Evolutionary conservation across 495 filamentous ascomycete genomes (phyloP).

Genomic region (Neurospora sp.): DNA sequence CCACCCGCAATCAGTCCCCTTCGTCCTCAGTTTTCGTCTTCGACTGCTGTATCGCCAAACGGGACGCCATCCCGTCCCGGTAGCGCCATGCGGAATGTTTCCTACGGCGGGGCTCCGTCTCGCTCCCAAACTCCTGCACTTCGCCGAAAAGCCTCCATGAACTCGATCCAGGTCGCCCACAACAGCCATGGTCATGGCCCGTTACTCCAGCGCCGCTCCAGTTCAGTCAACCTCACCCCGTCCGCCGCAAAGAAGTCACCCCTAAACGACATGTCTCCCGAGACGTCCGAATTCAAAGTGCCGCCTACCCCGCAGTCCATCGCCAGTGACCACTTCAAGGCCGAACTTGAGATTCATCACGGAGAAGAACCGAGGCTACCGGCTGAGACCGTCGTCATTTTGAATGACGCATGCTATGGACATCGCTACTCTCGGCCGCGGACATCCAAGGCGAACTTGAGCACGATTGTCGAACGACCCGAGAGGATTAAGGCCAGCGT

Average conservation of each 20-base stretch:
- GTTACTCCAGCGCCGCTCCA: slow-evolving; percentile 38
- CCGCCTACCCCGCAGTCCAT: slow-evolving; percentile 54
- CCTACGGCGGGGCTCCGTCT: slow-evolving; percentile 33
- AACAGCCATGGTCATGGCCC: slow-evolving; percentile 10
- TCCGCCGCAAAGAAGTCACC: slow-evolving; percentile 28
- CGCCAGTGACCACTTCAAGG: slow-evolving; percentile 57
- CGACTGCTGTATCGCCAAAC: slow-evolving; percentile 16
- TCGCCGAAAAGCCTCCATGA: slow-evolving; percentile 44
- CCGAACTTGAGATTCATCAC: slow-evolving; percentile 57
- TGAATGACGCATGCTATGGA: slow-evolving; percentile 90
- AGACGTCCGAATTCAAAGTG: slow-evolving; percentile 28
- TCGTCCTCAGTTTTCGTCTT: background rate
- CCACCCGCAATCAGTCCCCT: slow-evolving; percentile 11
- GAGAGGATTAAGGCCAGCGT: slow-evolving; percentile 82
- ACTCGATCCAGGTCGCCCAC: slow-evolving; percentile 40
- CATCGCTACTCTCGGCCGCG: slow-evolving; percentile 82
- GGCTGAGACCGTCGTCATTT: slow-evolving; percentile 65
- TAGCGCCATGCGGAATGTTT: slow-evolving; percentile 37
- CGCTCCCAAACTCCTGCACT: slow-evolving; percentile 40
- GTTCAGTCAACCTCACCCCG: slow-evolving; percentile 38
- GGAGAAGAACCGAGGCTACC: slow-evolving; percentile 31
- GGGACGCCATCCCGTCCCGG: slow-evolving; percentile 25
- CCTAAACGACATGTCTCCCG: slow-evolving; percentile 25
- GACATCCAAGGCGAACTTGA: slow-evolving; percentile 52
- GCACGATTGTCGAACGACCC: slow-evolving; percentile 79